Base-by-base conservation (phyloP, 164 flowering plant genomes). In the Buxus sempervirens region DNA sequence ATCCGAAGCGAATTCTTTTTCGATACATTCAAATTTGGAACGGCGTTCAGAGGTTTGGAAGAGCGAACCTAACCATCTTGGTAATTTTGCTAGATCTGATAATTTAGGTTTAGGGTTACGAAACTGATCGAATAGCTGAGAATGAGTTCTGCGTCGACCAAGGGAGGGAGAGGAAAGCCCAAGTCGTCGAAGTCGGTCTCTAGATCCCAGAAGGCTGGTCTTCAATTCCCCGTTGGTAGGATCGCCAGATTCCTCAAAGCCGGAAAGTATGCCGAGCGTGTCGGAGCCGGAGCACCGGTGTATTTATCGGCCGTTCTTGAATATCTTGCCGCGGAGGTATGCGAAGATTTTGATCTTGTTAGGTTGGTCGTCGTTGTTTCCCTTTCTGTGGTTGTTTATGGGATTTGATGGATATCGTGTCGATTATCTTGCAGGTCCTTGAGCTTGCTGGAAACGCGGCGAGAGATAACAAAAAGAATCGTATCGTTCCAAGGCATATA, bases 381-480 rank as follows among this genome's bases (percentile, higher is more conserved):
- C n/a, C n/a, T 61, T 5, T 48, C 70, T 0, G 5, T 20, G 24
- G 14, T 21, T 48, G 26, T 23, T 23, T 0, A 14, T 58, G 23
- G 23, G 38, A 36, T 38, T 27, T 48, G 26, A 41, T 62, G 7
- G 15, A 0, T 41, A 13, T 75, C 62, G 41, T 62, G 59, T 53
- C 66, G 60, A 21, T 56, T 25, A 49, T 26, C 15, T 23, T 66
- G 23, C 51, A 87, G 91, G 89, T 88, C 27, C 76, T 88, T 49
- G 92, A 88, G 59, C 78, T 85, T 7, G 90, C 92, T 38, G 92
- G 90, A 13, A 87, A 85, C 58, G 91, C 88, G 1, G 92, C 90
- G 1, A 81, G 88, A 66, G 92, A 88, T 56, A 84, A 85, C 82
- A 88, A 85, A 82, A 88, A 88, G 86, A 85, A 64, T 21, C 64